Evolutionary conservation across 2,329 filamentous ascomycete genomes (phyloP), one percentile per base, ranked within the genome.

Genomic region (Alternaria sp.): DNA sequence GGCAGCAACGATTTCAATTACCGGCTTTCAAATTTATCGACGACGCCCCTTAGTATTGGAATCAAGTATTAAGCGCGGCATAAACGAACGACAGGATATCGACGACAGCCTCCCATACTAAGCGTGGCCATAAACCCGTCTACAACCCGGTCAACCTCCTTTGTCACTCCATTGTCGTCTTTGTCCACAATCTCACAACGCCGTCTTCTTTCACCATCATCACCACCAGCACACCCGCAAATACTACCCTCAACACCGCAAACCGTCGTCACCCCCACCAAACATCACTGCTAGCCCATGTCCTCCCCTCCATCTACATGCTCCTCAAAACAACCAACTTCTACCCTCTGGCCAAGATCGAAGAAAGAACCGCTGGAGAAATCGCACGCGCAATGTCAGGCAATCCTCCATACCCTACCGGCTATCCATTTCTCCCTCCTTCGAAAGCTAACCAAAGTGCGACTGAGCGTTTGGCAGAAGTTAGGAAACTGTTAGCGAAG

Each of bases 101-200:
- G 7, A 11, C 23, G 11, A 26, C 5, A 7, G 2, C 21, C 45
- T 47, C 5, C 0, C 8, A 4, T 26, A 47, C 15, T 9, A 26
- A 40, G 15, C n/a, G 36, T 40, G 1, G 1, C 0, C 15, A 40
- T 17, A 0, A 6, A 8, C 5, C 0, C 2, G n/a, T 9, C n/a
- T 40, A 3, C 21, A 12, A 13, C 5, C 9, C 8, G 23, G 7
- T 3, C 5, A 3, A 17, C 25, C 4, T 21, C 19, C 26, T 51
- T 51, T 51, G 47, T 51, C 30, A 5, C 7, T 6, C 1, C 26
- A 21, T 51, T 32, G n/a, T 51, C 26, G 26, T 32, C 47, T 51
- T 51, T 51, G 47, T 51, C 47, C 26, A 32, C 3, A 1, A 21
- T 4, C 6, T 3, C 8, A 6, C 15, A 19, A n/a, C 12, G n/a